phyloP scores from a whole-genome alignment of 176 grass and related monocot genomes.

The Musa itinerans region DNA sequence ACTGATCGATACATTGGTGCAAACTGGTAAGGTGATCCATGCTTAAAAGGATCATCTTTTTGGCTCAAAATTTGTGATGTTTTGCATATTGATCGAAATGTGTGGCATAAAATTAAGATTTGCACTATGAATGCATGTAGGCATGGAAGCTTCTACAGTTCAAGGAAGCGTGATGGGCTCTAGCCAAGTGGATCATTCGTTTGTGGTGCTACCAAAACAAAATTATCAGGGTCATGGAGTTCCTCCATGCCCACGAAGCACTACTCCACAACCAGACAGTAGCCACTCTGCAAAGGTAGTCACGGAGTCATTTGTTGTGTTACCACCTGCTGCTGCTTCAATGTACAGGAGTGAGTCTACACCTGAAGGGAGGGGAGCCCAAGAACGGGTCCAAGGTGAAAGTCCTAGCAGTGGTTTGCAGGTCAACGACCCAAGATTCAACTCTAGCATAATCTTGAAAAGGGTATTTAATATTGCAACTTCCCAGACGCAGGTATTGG shows the following conservation, averaged over 20 bases:
- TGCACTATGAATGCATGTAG: slow-evolving; percentile 27
- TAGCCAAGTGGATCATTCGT: slow-evolving; percentile 78
- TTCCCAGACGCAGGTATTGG: slow-evolving; percentile 72
- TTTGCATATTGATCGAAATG: background rate
- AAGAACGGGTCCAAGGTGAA: slow-evolving; percentile 20
- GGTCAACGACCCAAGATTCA: slow-evolving; percentile 66
- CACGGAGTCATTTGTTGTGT: slow-evolving; percentile 83
- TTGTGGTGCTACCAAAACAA: slow-evolving; percentile 62
- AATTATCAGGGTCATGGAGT: slow-evolving; percentile 45
- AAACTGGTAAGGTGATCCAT: background rate
- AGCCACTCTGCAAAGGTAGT: slow-evolving; percentile 58
- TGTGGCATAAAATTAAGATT: background rate
- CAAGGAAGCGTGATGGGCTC: slow-evolving; percentile 70
- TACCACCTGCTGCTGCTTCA: slow-evolving; percentile 79
- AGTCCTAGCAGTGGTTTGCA: slow-evolving; percentile 32
- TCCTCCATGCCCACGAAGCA: slow-evolving; percentile 43
- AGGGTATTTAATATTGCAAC: slow-evolving; percentile 88
- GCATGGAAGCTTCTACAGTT: slow-evolving; percentile 58
- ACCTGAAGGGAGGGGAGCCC: slow-evolving; percentile 40
- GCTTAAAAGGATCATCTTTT: too few relatives aligned
- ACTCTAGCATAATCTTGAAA: slow-evolving; percentile 77
- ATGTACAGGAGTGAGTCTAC: slow-evolving; percentile 44
- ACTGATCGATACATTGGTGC: too few relatives aligned
- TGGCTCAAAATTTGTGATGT: too few relatives aligned
- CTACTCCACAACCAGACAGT: slow-evolving; percentile 27